These are phyloP conservation scores for Diddensiella transvaalensis DNA, from an alignment of 805 yeast species.

Conservation along the genomic window DNA sequence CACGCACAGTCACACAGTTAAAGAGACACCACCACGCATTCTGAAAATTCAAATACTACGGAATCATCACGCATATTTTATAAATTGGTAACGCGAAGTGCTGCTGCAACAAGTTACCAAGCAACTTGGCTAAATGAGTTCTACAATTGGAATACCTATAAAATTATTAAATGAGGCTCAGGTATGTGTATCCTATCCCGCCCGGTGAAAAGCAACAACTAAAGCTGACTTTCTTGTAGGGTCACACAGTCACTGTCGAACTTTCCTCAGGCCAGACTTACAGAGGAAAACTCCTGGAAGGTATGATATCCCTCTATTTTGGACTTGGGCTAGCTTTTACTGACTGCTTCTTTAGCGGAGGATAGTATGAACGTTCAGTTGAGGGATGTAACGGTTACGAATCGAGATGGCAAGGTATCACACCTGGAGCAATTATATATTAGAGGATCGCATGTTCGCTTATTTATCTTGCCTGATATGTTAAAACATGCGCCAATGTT, in stretches of 20 bases:
- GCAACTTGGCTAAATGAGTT: conserved; percentile 51
- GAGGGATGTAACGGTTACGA: conserved; percentile 75
- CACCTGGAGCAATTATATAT: conserved; percentile 82
- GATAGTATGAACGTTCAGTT: conserved; percentile 93
- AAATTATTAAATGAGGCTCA: conserved; percentile 83
- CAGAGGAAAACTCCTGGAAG: conserved; percentile 76
- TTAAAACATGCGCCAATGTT: conserved; percentile 87
- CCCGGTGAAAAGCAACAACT: too few relatives aligned
- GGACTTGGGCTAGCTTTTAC: not conserved
- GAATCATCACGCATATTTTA: too few relatives aligned
- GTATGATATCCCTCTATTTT: not conserved
- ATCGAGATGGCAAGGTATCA: conserved; percentile 67
- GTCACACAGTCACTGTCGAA: conserved; percentile 81
- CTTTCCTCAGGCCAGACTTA: conserved; percentile 81
- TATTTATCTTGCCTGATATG: conserved; percentile 85
- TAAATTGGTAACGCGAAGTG: too few relatives aligned
- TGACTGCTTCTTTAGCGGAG: conserved; percentile 41
- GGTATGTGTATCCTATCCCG: conserved; percentile 33
- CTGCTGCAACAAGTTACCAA: too few relatives aligned
- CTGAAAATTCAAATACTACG: too few relatives aligned
- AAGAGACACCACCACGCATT: too few relatives aligned
- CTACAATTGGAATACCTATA: conserved; percentile 69
- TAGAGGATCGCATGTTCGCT: conserved; percentile 85
- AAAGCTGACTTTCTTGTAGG: conserved; percentile 43
- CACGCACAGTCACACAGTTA: too few relatives aligned